Conservation (phyloP, 768 basidiomycete species). For the Cyathus striatus region DNA sequence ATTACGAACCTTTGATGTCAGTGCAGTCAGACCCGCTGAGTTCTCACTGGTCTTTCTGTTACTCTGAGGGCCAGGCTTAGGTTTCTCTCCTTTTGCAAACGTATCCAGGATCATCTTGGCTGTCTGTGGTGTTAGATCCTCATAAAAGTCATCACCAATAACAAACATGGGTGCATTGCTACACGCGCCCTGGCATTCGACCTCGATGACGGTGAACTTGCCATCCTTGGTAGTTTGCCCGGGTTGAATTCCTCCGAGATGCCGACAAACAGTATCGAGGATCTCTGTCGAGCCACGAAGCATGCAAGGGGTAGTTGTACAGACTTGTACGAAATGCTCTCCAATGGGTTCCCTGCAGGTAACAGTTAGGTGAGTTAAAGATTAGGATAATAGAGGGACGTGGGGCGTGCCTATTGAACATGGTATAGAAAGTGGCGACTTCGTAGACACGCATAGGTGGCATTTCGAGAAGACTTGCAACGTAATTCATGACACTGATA, state of each 20-base stretch:
- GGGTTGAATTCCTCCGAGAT: constrained; percentile 79
- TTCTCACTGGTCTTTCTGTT: constrained; percentile 88
- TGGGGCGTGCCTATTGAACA: constrained; percentile 88
- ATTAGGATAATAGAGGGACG: constrained; percentile 1
- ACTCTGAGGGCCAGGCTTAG: constrained; percentile 91
- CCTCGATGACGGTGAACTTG: constrained; percentile 96
- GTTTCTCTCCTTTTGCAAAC: constrained; percentile 78
- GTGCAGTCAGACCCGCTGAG: constrained; percentile 82
- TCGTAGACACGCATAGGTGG: constrained; percentile 99
- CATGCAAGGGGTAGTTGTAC: constrained; percentile 99
- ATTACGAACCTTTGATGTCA: constrained; percentile 68
- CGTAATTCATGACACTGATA: constrained; percentile 98
- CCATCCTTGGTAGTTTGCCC: constrained; percentile 94
- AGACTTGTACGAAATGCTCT: constrained; percentile 92
- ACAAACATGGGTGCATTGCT: constrained; percentile 98
- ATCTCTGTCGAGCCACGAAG: constrained; percentile 89
- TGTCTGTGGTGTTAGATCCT: constrained; percentile 75
- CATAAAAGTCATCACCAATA: constrained; percentile 96
- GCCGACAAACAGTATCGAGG: constrained; percentile 74
- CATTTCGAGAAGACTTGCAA: constrained; percentile 90
- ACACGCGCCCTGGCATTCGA: constrained; percentile 98
- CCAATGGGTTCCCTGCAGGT: constrained; percentile 98
- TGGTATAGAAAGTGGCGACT: constrained; percentile 99
- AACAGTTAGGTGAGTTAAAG: no score
- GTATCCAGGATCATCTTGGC: constrained; percentile 78